These are phyloP conservation scores for Pogostemon cablin DNA, from an alignment of 257 asterid genomes.

Conservation along the genomic window DNA sequence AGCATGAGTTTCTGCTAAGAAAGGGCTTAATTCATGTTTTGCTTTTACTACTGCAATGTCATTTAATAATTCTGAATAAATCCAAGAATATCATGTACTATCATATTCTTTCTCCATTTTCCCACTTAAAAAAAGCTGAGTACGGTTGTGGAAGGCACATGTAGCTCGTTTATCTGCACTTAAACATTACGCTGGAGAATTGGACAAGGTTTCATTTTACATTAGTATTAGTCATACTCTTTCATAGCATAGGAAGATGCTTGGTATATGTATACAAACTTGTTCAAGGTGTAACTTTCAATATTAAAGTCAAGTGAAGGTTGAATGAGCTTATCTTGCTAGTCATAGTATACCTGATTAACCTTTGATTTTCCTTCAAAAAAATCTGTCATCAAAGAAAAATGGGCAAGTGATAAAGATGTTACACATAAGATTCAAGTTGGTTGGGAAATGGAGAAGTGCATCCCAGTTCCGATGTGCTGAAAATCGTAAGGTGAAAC, in stretches of 20 bases:
- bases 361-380: not conserved
- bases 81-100: not conserved
- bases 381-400: not conserved
- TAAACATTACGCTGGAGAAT: not conserved
- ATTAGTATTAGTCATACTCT: not conserved
- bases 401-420: not conserved
- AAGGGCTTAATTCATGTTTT: not conserved
- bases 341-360: not conserved
- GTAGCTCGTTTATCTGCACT: conserved; percentile 12
- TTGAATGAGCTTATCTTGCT: conserved; percentile 10
- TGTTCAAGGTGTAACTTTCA: not conserved
- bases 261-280: not conserved
- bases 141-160: conserved; percentile 2
- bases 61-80: not conserved
- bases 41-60: not conserved
- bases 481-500: not conserved
- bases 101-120: conserved; percentile 14
- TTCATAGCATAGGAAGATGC: not conserved
- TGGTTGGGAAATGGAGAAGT: not conserved
- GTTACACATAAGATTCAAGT: not conserved
- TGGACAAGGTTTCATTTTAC: conserved; percentile 6
- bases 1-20: not conserved
- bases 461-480: not conserved
- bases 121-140: not conserved
- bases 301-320: conserved; percentile 9